A percentile compares a stretch with the other conserved stretches of the same genome.
These are phyloP conservation scores for Phytopythium vexans DNA, from an alignment of 352 stramenopile species.

Conservation along the genomic window DNA sequence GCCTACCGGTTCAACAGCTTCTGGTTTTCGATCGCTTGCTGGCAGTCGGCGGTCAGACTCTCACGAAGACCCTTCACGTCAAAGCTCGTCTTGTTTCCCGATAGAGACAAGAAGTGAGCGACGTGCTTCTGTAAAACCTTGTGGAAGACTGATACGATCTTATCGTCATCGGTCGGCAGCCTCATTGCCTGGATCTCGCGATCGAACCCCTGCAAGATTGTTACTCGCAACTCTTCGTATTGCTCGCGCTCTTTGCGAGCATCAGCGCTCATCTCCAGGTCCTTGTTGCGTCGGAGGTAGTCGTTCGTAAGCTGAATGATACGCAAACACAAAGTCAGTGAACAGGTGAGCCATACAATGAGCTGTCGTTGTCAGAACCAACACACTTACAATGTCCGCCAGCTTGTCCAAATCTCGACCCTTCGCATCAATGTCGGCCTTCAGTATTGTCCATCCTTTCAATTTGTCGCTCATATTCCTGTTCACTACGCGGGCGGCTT, in stretches of 20 bases:
- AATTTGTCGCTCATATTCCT: slow-evolving; percentile 42
- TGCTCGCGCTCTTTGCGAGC: slow-evolving; percentile 53
- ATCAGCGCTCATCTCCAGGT: slow-evolving; percentile 56
- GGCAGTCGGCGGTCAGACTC: slow-evolving; percentile 58
- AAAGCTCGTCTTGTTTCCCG: slow-evolving; percentile 39
- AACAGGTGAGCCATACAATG: too few relatives aligned
- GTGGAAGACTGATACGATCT: slow-evolving; percentile 59
- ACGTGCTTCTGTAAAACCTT: slow-evolving; percentile 56
- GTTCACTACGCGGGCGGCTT: slow-evolving; percentile 53
- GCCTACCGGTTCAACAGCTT: slow-evolving; percentile 66
- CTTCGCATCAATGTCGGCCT: slow-evolving; percentile 57
- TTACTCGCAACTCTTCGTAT: slow-evolving; percentile 54
- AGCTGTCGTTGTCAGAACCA: background rate
- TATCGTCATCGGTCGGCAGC: slow-evolving; percentile 60
- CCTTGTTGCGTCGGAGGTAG: slow-evolving; percentile 63
- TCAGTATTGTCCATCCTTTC: slow-evolving; percentile 72
- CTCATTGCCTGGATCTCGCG: slow-evolving; percentile 42
- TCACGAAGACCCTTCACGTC: slow-evolving; percentile 47
- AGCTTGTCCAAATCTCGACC: slow-evolving; percentile 69
- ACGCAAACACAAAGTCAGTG: background rate
- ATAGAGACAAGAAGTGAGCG: slow-evolving; percentile 52
- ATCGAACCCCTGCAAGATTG: slow-evolving; percentile 57
- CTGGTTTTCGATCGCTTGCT: slow-evolving; percentile 57
- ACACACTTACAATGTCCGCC: slow-evolving; percentile 57
- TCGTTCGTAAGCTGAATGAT: slow-evolving; percentile 55